Evolutionary conservation across 1,139 yeast species (phyloP).

Genomic region (Debaryomyces udenii): DNA sequence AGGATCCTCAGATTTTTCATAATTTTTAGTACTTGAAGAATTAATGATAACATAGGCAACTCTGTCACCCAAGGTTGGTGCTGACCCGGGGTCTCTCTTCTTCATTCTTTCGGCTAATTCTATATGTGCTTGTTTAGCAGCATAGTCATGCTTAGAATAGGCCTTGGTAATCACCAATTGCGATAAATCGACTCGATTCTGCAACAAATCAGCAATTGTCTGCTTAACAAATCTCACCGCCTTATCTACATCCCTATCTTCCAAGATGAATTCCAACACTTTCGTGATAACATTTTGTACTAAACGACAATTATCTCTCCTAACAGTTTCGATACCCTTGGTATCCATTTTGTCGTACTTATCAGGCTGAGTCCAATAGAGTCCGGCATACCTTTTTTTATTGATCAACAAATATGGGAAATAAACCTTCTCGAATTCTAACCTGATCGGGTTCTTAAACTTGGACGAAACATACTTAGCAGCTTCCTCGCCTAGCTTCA

Average conservation of each 20-base stretch:
- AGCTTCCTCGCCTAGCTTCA: slow-evolving; percentile 93
- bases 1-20: slow-evolving; percentile 97
- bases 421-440: slow-evolving; percentile 96
- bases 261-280: slow-evolving; percentile 80
- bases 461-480: slow-evolving; percentile 82
- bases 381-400: slow-evolving; percentile 96
- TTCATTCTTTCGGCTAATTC: slow-evolving; percentile 95
- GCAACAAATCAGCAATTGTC: slow-evolving; percentile 87
- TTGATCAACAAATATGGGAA: slow-evolving; percentile 92
- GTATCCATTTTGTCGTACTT: slow-evolving; percentile 97
- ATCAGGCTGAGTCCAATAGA: slow-evolving; percentile 91
- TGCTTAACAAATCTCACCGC: slow-evolving; percentile 86
- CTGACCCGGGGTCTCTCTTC: slow-evolving; percentile 95
- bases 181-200: slow-evolving; percentile 89
- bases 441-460: slow-evolving; percentile 84
- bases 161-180: slow-evolving; percentile 94
- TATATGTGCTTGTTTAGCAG: slow-evolving; percentile 96
- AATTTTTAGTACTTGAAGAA: slow-evolving; percentile 81
- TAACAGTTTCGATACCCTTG: slow-evolving; percentile 96
- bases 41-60: slow-evolving; percentile 95
- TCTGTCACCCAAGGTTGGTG: slow-evolving; percentile 96
- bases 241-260: slow-evolving; percentile 85
- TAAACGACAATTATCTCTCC: slow-evolving; percentile 94
- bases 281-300: slow-evolving; percentile 95
- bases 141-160: slow-evolving; percentile 84